Base-by-base conservation (phyloP, 2,329 filamentous ascomycete species). In the Ascochyta koolunga region DNA sequence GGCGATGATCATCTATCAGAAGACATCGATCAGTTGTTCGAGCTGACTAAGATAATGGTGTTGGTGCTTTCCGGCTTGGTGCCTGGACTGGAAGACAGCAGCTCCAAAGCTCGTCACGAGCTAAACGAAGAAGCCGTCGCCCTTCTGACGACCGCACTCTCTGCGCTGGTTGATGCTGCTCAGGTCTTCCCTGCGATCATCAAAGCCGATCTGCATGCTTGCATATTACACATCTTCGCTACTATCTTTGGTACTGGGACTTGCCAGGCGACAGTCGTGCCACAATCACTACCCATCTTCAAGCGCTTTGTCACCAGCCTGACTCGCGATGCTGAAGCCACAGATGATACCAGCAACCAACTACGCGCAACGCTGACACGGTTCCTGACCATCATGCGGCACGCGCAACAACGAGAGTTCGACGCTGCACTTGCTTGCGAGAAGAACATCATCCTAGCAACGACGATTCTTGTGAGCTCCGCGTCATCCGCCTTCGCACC, bases 1-100 rank as follows among this genome's bases (percentile, higher is more conserved):
- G 75, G 72, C 5, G 89, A 92, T 46, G 87, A 88, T 15, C 89
- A 95, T 71, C 79, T 99, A 10, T 96, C 91, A 0, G 95, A 99
- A 68, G 95, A 99, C 70, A 96, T 99, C 59, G 95, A 99, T 70
- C 95, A 99, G 76, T 83, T 99, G 0, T 99, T 99, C 67, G 95
- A 99, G 76, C 82, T 99, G 40, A 99, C 95, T 0, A 86, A 95
- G 60, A 96, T 97, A 70, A 97, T 98, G 59, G 93, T 98, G 15
- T 81, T 99, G 8, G 93, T 98, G 1, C 82, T 99, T 24, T 89
- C 92, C 0, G 91, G 93, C 0, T 80, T 97, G 33, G 80, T 99
- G 19, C 95, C 96, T 4, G 96, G 93, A 56, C 79, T 96, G 4
- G 85, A 85, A 4, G 89, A 90, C 24, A 75, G 72, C 47, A 75